Evolutionary conservation across 306 rosid genomes (phyloP).

Genomic region (Vachellia collinsii): DNA sequence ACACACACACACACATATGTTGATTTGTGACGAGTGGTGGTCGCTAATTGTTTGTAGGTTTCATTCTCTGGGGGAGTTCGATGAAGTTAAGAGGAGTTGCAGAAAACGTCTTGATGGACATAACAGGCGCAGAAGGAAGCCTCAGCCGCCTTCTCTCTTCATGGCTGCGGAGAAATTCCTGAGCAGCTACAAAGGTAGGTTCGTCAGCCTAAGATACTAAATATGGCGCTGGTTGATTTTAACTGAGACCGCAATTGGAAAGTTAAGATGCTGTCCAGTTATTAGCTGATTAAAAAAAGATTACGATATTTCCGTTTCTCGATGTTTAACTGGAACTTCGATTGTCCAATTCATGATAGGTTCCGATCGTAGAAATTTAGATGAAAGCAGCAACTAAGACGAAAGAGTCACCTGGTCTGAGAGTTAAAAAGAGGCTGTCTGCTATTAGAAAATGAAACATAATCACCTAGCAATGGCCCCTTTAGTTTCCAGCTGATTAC

Average conservation of each 20-base stretch:
- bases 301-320: not conserved
- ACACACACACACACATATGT: too few relatives aligned
- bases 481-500: constrained; percentile 23
- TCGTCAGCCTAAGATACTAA: constrained; percentile 14
- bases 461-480: not conserved
- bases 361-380: not conserved
- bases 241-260: constrained; percentile 11
- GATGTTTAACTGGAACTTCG: constrained; percentile 11
- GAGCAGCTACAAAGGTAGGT: constrained; percentile 74
- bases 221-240: not conserved
- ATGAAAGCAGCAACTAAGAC: not conserved
- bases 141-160: constrained; percentile 69
- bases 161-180: constrained; percentile 52
- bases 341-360: constrained; percentile 11
- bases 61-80: constrained; percentile 86
- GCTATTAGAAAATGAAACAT: not conserved
- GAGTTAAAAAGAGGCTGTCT: not conserved
- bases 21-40: not conserved
- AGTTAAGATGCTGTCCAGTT: not conserved
- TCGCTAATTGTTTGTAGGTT: constrained; percentile 57
- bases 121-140: constrained; percentile 81
- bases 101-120: constrained; percentile 89
- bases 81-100: constrained; percentile 87
- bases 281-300: not conserved
- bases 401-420: constrained; percentile 1